phyloP scores from a whole-genome alignment of 352 stramenopile species.

The Aphanomyces euteiches region DNA sequence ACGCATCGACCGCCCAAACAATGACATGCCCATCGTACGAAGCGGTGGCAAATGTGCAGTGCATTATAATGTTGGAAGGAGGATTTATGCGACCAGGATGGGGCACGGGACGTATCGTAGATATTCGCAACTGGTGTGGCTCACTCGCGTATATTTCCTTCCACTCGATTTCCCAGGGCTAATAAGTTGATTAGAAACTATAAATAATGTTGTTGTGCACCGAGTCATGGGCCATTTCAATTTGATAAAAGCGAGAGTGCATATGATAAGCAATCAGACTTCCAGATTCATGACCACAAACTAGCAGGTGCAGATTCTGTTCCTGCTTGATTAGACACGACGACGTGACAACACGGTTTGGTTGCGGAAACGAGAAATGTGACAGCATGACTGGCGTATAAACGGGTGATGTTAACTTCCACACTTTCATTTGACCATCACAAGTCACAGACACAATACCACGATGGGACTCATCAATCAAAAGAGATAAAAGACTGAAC shows the following conservation, averaged over 20 bases:
- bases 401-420: background rate
- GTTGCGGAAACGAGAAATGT: background rate
- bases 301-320: background rate
- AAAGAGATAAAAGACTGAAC: background rate
- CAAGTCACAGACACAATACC: slow-evolving; percentile 16
- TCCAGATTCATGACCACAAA: slow-evolving; percentile 19
- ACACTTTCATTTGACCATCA: slow-evolving; percentile 9
- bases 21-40: slow-evolving; percentile 28
- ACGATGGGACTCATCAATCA: background rate
- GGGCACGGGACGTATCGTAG: slow-evolving; percentile 6
- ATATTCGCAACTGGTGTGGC: slow-evolving; percentile 13
- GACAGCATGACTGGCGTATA: background rate
- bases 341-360: slow-evolving; percentile 1
- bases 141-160: background rate
- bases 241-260: slow-evolving; percentile 5
- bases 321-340: slow-evolving; percentile 16
- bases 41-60: slow-evolving; percentile 22
- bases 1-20: slow-evolving; percentile 20
- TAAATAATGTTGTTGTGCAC: too few relatives aligned
- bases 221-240: background rate
- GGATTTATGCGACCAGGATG: slow-evolving; percentile 19
- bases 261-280: background rate
- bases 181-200: background rate
- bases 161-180: slow-evolving; percentile 26
- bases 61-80: slow-evolving; percentile 19